Base-by-base conservation (phyloP, 2,329 filamentous ascomycete genomes). In the Curvularia verruculosa region DNA sequence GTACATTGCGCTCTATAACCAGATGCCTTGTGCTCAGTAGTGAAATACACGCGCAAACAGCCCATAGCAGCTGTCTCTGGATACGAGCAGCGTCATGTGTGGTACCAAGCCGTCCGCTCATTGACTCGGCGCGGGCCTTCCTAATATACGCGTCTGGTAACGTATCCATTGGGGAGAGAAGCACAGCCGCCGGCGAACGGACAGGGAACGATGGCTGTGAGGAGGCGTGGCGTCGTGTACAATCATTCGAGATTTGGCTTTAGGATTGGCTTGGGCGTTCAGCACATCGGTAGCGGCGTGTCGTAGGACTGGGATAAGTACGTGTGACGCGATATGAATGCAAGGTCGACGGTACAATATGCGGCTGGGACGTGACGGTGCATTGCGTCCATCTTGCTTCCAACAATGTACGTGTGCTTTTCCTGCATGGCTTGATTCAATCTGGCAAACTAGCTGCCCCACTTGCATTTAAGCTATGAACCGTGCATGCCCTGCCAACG, bases 1-100 rank as follows among this genome's bases (percentile, higher is more conserved):
- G 65, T n/a, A 67, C 31, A 37, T 69, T 66, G 2, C 55, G 49
- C 34, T 71, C 65, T 15, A 71, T 58, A 4, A 71, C 51, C 18
- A 69, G 40, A 51, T 63, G 45, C 43, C 62, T 63, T 10, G 64
- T 56, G 49, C 54, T 68, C 3, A 66, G 43, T 36, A 70, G 19
- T 6, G 67, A 64, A 3, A 56, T 40, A 23, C 44, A 46, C 2
- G 61, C 64, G 40, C 59, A 69, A 2, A 59, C 7, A 3, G 50
- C 37, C 65, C 64, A 69, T 1, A 59, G 3, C 15, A 51, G n/a
- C 18, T 39, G 39, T 43, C 40, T 31, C 19, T 51, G 39, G 37
- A 44, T 39, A 51, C 39, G 49, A 43, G 39, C 39, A 43, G 19
- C 21, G 26, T 43, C 28, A 31, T 43, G 24, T 15, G 39, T 34